Evolutionary conservation across 2,329 filamentous ascomycete species (phyloP).

Genomic region (Cordyceps javanica): DNA sequence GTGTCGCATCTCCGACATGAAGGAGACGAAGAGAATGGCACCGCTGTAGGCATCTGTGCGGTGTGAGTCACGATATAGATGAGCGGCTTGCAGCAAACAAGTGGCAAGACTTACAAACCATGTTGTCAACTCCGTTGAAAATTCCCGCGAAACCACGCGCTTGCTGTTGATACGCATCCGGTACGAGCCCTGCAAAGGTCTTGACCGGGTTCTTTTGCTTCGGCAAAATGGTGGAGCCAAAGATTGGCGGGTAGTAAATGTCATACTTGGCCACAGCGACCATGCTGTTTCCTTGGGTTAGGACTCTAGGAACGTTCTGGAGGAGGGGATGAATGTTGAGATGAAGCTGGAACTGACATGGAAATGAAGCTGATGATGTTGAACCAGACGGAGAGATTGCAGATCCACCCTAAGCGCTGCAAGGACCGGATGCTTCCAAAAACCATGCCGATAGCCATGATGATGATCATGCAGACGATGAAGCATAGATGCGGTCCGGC

Average conservation of each 20-base stretch:
- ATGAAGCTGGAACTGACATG: background rate
- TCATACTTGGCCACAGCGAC: constrained; percentile 11
- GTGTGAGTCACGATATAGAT: background rate
- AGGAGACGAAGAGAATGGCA: constrained; percentile 49
- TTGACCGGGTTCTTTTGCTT: constrained; percentile 4
- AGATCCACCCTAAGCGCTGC: constrained; percentile 46
- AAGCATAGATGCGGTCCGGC: constrained; percentile 39
- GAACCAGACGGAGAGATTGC: constrained; percentile 51
- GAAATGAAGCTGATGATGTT: constrained; percentile 45
- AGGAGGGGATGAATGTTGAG: background rate
- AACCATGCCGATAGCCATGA: constrained; percentile 43
- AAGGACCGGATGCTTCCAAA: constrained; percentile 50
- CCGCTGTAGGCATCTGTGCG: constrained; percentile 44
- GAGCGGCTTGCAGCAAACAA: no score
- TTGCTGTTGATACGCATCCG: constrained; percentile 12
- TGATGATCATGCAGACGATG: constrained; percentile 44
- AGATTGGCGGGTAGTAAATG: background rate
- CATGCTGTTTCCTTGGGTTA: background rate
- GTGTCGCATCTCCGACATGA: constrained; percentile 45
- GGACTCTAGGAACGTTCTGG: background rate
- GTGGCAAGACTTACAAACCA: constrained; percentile 5
- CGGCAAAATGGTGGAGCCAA: constrained; percentile 9
- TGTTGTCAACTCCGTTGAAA: constrained; percentile 13
- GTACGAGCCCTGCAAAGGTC: constrained; percentile 10
- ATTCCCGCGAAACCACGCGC: constrained; percentile 12